Evolutionary conservation across 768 basidiomycete species (phyloP).

Genomic region (Lentinula sp.): DNA sequence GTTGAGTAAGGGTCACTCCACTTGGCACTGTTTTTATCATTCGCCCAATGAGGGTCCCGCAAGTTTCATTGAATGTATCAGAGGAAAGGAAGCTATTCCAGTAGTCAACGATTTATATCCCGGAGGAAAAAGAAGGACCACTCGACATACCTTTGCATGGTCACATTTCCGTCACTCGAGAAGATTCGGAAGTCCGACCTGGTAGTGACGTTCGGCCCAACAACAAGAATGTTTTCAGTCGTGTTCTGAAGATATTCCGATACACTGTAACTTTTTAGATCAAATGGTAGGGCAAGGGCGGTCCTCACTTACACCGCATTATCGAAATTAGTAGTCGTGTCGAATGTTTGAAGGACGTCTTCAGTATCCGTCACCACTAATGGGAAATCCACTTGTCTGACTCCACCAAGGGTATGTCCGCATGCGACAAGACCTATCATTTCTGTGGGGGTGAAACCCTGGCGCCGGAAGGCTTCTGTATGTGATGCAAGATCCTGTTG

Average conservation of each 20-base stretch:
- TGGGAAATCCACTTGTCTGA: slow-evolving; percentile 9
- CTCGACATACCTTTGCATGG: slow-evolving; percentile 11
- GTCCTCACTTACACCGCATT: neutral
- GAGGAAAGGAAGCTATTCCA: neutral
- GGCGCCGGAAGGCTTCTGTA: slow-evolving; percentile 30
- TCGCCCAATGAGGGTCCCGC: slow-evolving; percentile 30
- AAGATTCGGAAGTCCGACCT: slow-evolving; percentile 18
- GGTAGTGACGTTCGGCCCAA: slow-evolving; percentile 12
- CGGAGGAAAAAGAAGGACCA: neutral
- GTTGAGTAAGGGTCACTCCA: slow-evolving; percentile 33
- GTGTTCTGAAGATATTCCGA: slow-evolving; percentile 6
- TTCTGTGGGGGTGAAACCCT: slow-evolving; percentile 29
- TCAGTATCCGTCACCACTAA: neutral
- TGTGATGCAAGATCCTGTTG: slow-evolving; percentile 32
- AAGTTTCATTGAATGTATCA: slow-evolving; percentile 30
- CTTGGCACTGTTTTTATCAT: slow-evolving; percentile 45
- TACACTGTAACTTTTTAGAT: slow-evolving; percentile 3
- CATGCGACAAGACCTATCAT: slow-evolving; percentile 11
- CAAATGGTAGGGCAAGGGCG: neutral
- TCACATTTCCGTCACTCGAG: slow-evolving; percentile 15
- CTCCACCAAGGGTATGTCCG: slow-evolving; percentile 10
- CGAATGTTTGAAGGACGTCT: neutral
- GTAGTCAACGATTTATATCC: neutral
- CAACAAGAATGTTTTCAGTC: slow-evolving; percentile 13
- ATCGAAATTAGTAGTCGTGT: neutral